Percentiles rank a stretch among this genome's conserved stretches.
These are phyloP conservation scores for Boletus sensibilis DNA, from an alignment of 768 basidiomycete genomes.

Conservation along the genomic window DNA sequence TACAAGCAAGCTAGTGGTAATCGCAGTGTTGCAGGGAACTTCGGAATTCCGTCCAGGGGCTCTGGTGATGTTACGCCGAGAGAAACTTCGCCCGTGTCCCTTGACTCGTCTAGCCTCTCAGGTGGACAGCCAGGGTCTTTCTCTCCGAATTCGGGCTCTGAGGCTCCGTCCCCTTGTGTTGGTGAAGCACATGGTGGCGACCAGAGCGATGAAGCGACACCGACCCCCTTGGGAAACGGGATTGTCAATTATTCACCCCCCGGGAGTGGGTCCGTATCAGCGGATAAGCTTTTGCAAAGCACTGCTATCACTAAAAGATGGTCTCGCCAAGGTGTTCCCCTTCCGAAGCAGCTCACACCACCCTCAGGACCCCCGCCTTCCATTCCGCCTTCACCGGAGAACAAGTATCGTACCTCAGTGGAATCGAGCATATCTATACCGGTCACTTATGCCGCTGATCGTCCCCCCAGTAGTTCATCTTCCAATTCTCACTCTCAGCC, in stretches of 20 bases:
- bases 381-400: slow-evolving; percentile 33
- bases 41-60: slow-evolving; percentile 22
- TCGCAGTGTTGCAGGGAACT: slow-evolving; percentile 31
- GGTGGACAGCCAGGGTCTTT: slow-evolving; percentile 2
- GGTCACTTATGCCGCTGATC: slow-evolving; percentile 33
- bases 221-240: not conserved
- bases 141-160: not conserved
- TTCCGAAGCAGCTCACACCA: slow-evolving; percentile 54
- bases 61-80: slow-evolving; percentile 9
- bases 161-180: not conserved
- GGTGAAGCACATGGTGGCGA: not conserved
- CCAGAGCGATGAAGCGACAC: slow-evolving; percentile 1
- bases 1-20: slow-evolving; percentile 29
- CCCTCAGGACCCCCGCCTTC: slow-evolving; percentile 61
- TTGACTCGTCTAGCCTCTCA: slow-evolving; percentile 3
- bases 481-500: slow-evolving; percentile 32
- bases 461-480: slow-evolving; percentile 39
- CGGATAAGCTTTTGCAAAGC: slow-evolving; percentile 27
- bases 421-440: slow-evolving; percentile 27
- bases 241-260: not conserved
- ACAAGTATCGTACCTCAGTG: slow-evolving; percentile 24
- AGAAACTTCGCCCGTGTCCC: slow-evolving; percentile 10
- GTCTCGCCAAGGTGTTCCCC: slow-evolving; percentile 49
- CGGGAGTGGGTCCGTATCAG: slow-evolving; percentile 13
- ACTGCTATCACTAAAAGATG: slow-evolving; percentile 43